Base-by-base conservation (phyloP, 768 basidiomycete species). In the Russula vinacea region DNA sequence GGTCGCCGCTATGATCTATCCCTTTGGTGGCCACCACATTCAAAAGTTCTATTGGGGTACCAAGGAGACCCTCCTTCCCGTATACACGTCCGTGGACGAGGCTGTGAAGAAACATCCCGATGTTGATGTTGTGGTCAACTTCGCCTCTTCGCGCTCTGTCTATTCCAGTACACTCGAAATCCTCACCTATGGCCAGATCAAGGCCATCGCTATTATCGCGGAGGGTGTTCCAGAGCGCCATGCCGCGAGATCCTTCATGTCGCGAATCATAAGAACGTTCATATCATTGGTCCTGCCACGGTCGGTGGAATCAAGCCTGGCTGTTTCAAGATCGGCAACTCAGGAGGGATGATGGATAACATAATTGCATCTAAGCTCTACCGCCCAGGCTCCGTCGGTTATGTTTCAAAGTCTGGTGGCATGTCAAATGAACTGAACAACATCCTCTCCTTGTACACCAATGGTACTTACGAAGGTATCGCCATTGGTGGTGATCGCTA, bases 31-130 rank as follows among this genome's bases (percentile, higher is more conserved):
- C 22, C 96, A 98, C 79, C 97, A 98, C 80, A 97, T 98, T 77
- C 97, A 99, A 80, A 99, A 99, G 81, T 98, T 99, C 85, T 98
- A 99, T 84, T 98, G 97, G 97, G 97, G 97, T 61, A 98, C 97
- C 45, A 94, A 92, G 81, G 97, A 98, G 82, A 96, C 96, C 3
- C 88, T 99, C 54, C 86, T 99, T 44, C 97, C 97, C 56, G 96
- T 99, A 49, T 99, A 97, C 81, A 96, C 95, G 22, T 85, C 85
- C 60, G 82, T 97, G 69, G 85, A 84, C 59, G 96, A 98, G 73
- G 96, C 96, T 16, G 86, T 89, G 69, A 82, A 85, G 77, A 99
- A 98, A 81, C 96, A 98, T 79, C 84, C 90, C 33, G 96, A 99
- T 70, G 95, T 91, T 64, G 96, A 98, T 73, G 94, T 96, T 59